Percentiles rank a stretch among this genome's conserved stretches.
Evolutionary conservation across 164 flowering plant genomes (phyloP).

Genomic region (Warburgia ugandensis): DNA sequence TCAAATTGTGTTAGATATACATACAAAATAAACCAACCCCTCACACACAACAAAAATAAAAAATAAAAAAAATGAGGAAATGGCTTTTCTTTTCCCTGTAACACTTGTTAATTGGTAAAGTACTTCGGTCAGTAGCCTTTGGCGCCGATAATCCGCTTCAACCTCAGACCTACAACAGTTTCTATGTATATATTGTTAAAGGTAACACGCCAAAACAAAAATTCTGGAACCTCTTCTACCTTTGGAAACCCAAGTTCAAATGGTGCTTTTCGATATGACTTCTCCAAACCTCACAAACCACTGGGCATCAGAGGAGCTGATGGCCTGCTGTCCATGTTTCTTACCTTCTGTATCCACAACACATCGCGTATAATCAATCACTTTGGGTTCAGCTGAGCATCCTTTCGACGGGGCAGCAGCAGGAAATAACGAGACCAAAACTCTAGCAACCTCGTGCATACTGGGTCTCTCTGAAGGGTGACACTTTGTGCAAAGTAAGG

Average conservation of each 20-base stretch:
- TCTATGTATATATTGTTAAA: background rate
- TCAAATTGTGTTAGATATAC: no score
- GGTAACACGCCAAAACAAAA: conserved; percentile 7
- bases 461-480: conserved; percentile 73
- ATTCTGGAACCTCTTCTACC: background rate
- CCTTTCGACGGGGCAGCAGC: conserved; percentile 38
- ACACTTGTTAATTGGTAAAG: no score
- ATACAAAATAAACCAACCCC: no score
- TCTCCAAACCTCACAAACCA: conserved; percentile 76
- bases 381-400: conserved; percentile 23
- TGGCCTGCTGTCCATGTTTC: conserved; percentile 18
- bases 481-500: conserved; percentile 68
- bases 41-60: no score
- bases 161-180: background rate
- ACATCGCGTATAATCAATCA: conserved; percentile 43
- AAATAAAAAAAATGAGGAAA: no score
- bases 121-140: no score
- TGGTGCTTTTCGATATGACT: conserved; percentile 57
- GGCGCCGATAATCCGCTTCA: no score
- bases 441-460: conserved; percentile 79
- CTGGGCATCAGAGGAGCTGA: conserved; percentile 62
- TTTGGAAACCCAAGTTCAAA: conserved; percentile 15
- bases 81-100: no score
- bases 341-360: conserved; percentile 19
- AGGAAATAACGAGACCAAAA: conserved; percentile 62